Evolutionary conservation across 345 rosid genomes (phyloP), one percentile per base, ranked within the genome.

Genomic region (Aegle marmelos): DNA sequence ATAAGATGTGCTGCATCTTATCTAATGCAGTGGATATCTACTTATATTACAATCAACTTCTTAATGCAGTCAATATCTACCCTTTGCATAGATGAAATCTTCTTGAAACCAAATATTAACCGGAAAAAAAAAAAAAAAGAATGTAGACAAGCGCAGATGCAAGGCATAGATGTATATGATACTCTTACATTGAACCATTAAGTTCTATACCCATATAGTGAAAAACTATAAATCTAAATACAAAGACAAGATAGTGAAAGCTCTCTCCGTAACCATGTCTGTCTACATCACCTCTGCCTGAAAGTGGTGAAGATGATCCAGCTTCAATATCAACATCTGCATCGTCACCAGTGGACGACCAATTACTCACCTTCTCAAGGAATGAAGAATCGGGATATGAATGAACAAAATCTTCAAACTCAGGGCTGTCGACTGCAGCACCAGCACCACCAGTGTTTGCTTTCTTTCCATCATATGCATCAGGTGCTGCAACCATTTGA

Each of bases 371-470:
- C 70, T 88, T 86, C 77, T 85, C 92, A 14, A 68, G 65, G 74
- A 68, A 79, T 1, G 87, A 82, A n/a, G 87, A 85, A 45, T 64
- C 34, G 10, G 75, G 84, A 74, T 77, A 83, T 0, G 97, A 89
- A 81, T 88, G 85, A 81, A 80, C 86, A 73, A 77, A 89, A 79
- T 89, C 92, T 58, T 88, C 91, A 56, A 81, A 81, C 67, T 83
- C 85, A 1, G 48, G 74, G 2, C 71, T 33, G 19, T 74, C 28
- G 41, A 78, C 68, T 7, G 72, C 79, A 74, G 36, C 36, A n/a
- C 76, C 24, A 11, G 31, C 36, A n/a, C 73, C 30, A 17, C 63
- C 11, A 17, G 63, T 24, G 2, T 69, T 82, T 34, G 79, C 77
- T 72, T 81, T 86, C 74, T 76, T 86, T 34, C 75, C 75, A 62